These are phyloP conservation scores for Plectosphaerella plurivora DNA, from an alignment of 2,329 filamentous ascomycete species.

Conservation along the genomic window DNA sequence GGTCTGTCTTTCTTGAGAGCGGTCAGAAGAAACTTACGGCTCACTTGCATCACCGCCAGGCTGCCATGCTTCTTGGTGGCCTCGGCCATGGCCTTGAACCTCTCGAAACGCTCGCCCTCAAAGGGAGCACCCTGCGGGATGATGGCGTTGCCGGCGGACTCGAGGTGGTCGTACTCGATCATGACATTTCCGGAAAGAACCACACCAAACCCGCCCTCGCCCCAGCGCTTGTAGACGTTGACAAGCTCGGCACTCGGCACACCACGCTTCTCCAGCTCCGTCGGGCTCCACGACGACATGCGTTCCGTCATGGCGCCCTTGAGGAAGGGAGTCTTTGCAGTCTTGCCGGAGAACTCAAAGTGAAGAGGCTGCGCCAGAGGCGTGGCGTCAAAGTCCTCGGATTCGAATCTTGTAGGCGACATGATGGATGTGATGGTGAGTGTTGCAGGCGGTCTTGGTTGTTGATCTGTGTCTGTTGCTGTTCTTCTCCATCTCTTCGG, in stretches of 20 bases:
- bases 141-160: conserved; percentile 49
- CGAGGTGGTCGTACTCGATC: conserved; percentile 53
- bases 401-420: background rate
- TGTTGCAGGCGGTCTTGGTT: no score
- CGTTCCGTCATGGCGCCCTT: conserved; percentile 66
- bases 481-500: no score
- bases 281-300: conserved; percentile 55
- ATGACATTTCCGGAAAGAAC: conserved; percentile 59
- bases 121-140: conserved; percentile 47
- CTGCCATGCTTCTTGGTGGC: conserved; percentile 49
- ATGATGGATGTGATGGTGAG: background rate
- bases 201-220: conserved; percentile 45
- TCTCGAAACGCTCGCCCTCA: conserved; percentile 53
- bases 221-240: conserved; percentile 55
- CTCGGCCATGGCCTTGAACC: conserved; percentile 39
- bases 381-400: conserved; percentile 1
- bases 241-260: conserved; percentile 34
- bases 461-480: no score
- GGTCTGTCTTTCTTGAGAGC: no score
- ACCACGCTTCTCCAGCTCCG: conserved; percentile 42
- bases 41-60: conserved; percentile 56
- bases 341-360: conserved; percentile 47
- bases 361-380: conserved; percentile 38
- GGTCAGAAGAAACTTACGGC: conserved; percentile 20
- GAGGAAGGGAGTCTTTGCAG: conserved; percentile 59